Percentiles rank a stretch among this genome's conserved stretches.
Conservation (phyloP, 2,329 filamentous ascomycete genomes). For the Cryphonectria radicalis region DNA sequence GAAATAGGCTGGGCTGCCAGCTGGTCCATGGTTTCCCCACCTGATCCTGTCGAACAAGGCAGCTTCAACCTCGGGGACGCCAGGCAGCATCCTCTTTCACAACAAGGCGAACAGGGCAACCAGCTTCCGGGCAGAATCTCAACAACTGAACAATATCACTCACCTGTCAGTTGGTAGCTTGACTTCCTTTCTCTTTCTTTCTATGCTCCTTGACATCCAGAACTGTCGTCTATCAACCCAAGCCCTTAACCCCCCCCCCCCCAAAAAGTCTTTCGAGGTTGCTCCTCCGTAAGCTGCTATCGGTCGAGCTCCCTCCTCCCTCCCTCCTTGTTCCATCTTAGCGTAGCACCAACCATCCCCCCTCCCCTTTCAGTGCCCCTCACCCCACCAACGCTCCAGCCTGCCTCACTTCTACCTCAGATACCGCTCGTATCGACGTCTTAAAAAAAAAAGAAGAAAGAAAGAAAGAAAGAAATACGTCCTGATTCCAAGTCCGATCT, state of each 20-base stretch:
- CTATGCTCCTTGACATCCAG: not conserved
- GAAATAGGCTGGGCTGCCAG: constrained; percentile 10
- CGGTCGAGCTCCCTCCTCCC: not conserved
- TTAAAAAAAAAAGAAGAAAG: not conserved
- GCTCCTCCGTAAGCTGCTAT: not conserved
- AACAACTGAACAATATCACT: not conserved
- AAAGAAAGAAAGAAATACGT: too few relatives aligned
- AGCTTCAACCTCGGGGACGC: constrained; percentile 7
- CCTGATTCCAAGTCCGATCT: not conserved
- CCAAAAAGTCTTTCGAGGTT: not conserved
- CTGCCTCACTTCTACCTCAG: not conserved
- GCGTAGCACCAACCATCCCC: constrained; percentile 1
- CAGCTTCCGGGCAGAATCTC: not conserved
- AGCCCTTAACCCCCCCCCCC: not conserved
- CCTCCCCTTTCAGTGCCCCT: constrained; percentile 12
- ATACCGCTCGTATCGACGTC: not conserved
- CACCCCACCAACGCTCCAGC: not conserved
- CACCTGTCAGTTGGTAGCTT: constrained; percentile 9
- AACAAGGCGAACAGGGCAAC: constrained; percentile 16
- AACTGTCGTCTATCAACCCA: not conserved
- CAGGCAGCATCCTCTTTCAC: constrained; percentile 17
- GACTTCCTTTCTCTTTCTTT: not conserved
- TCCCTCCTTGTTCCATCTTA: not conserved
- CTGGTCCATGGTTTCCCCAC: constrained; percentile 18
- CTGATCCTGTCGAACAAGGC: constrained; percentile 15